Evolutionary conservation across 202 grass and related monocot genomes (phyloP), one percentile per base, ranked within the genome.

Genomic region (Schoenoplectus tabernaemontani): DNA sequence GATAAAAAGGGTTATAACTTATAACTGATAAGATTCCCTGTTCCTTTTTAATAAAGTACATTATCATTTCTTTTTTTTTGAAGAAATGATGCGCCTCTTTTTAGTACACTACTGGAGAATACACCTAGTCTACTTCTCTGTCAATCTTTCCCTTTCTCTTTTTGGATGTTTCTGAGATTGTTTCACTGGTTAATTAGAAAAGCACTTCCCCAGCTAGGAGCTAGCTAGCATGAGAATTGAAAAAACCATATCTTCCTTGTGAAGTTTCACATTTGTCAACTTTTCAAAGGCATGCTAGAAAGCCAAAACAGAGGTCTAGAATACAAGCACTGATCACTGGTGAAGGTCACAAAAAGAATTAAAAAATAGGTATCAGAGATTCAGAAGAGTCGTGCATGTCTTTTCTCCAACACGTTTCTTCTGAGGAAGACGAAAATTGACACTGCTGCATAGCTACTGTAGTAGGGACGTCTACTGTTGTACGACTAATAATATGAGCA

Each of bases 361-460:
- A 7, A 23, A 33, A 48, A 33, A n/a, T 48, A 3, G 62, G 46
- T 78, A 37, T 33, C 7, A n/a, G n/a, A n/a, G n/a, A n/a, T n/a
- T n/a, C n/a, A n/a, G n/a, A 51, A 51, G 12, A 46, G n/a, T 80
- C 77, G 59, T 80, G 77, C 7, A 20, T 38, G 39, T 7, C 12
- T 80, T 64, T 51, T 80, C 30, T 64, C 60, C 58, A 64, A 64
- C 57, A 80, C 34, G 41, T 5, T 64, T 79, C 77, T 43, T 16
- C 30, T 3, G 15, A 79, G 37, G 9, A 60, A 37, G 36, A 60
- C 75, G 43, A 37, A 26, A 30, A 33, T 28, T 30, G 43, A 51
- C 24, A 16, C 13, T 44, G 65, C 44, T 17, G 33, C 5, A 19
- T 7, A 15, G 26, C 33, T 19, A 16, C n/a, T 73, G 24, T 50